Conservation (phyloP, 306 rosid species). For the Senna siamea region DNA sequence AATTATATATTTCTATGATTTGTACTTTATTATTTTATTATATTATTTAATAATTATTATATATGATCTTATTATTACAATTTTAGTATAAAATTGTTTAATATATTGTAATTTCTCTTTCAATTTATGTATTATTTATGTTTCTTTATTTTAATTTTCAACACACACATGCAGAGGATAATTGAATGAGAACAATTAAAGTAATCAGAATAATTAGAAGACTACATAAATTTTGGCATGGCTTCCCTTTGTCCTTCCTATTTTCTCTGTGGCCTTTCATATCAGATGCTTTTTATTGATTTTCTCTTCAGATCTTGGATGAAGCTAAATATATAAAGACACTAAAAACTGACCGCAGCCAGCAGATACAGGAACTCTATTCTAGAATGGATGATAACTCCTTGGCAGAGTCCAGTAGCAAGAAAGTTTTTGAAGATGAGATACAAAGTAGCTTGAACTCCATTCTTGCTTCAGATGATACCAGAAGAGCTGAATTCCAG, state of each 20-base stretch:
- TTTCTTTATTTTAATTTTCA: not conserved
- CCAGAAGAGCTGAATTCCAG: conserved; percentile 85
- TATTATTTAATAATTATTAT: not conserved
- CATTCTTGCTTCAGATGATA: conserved; percentile 74
- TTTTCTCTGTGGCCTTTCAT: conserved; percentile 27
- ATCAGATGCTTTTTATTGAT: conserved; percentile 32
- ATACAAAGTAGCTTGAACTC: conserved; percentile 66
- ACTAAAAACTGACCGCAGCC: conserved; percentile 67
- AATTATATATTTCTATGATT: not conserved
- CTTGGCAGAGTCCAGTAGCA: conserved; percentile 61
- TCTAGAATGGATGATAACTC: conserved; percentile 72
- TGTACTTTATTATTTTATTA: not conserved
- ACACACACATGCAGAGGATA: not conserved
- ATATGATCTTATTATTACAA: not conserved
- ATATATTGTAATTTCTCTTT: not conserved
- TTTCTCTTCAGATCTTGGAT: conserved; percentile 70
- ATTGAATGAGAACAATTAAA: no score
- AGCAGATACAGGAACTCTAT: conserved; percentile 75
- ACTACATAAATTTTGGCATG: not conserved
- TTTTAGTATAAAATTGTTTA: not conserved
- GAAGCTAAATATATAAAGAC: conserved; percentile 77
- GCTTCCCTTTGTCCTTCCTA: not conserved
- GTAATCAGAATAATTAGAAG: conserved; percentile 17
- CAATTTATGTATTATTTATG: not conserved
- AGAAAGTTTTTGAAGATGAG: conserved; percentile 81